Base-by-base conservation (phyloP, 768 basidiomycete genomes). In the Suillus placidus region DNA sequence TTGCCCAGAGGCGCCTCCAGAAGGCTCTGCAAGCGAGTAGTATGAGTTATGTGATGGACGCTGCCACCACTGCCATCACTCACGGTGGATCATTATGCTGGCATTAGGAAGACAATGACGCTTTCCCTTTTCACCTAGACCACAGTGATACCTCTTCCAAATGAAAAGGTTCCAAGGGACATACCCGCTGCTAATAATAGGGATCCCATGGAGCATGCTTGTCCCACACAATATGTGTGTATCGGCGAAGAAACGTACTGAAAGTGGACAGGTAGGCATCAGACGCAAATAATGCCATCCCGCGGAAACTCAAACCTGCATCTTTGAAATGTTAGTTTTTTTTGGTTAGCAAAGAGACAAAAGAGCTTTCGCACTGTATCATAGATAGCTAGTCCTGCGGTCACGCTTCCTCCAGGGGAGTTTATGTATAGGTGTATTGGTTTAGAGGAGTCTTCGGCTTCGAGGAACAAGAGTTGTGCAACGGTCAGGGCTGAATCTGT, bases 21-120 rank as follows among this genome's bases (percentile, higher is more conserved):
- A 97, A 0, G 97, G 97, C 78, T 99, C 96, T 97, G 80, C 58
- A 55, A 61, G 60, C 55, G 49, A 65, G 54, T 38, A 26, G 62
- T 49, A 71, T 16, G n/a, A 69, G 65, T 55, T 57, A 64, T 58
- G 6, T 67, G 26, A 67, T 34, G 32, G 8, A 34, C 32, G 40
- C 42, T 45, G 60, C 64, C 40, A 42, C 12, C 12, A 16, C 26
- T 40, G 43, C 34, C 38, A 40, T 61, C 37, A 76, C 88, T 73
- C 75, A 97, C 96, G 97, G 77, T 99, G 97, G 63, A 99, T 98
- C 97, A 99, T 99, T 73, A 99, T 94, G 74, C 92, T 94, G 23
- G 95, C 91, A 75, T 98, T 93, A 14, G 95, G 94, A 65, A 99
- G 84, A 71, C 92, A 92, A 75, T 95, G 95, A 37, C 97, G 85